Evolutionary conservation across 495 filamentous ascomycete genomes (phyloP), one percentile per base, ranked within the genome.

Genomic region (Neurospora sp.): DNA sequence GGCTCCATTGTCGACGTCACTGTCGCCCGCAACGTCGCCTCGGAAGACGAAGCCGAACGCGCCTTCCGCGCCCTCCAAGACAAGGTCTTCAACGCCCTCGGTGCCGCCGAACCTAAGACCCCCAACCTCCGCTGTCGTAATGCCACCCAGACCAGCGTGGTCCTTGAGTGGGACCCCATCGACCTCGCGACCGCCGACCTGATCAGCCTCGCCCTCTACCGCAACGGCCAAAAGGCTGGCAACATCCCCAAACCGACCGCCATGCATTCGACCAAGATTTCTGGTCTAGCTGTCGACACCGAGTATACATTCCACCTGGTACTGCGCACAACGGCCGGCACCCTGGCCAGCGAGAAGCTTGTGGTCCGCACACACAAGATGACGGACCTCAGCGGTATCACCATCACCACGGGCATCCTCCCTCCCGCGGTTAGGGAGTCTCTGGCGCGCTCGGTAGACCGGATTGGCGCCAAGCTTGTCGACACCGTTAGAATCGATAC

Each of bases 1-100:
- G 96, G 96, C 77, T 94, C 91, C 79, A 98, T 98, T 78, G 96
- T 99, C 81, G 96, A 99, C 81, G 98, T 99, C 82, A 95, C 93
- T 73, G 96, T 98, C 79, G 85, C 93, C 71, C 94, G 95, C 80
- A 99, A 99, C 83, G 84, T 89, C 72, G 80, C 83, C 70, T 92
- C 94, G 44, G 96, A 99, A 85, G 75, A 86, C 71, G 86, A 88
- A 74, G 89, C 93, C 71, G 88, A 92, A 74, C 84, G 88, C 70
- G 84, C 88, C 44, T 99, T 99, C 87, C 83, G 90, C 70, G 80
- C 88, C 20, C 93, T 99, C 42, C 96, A 99, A 85, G 89, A 93
- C 79, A 88, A 90, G 73, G 97, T 99, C 84, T 91, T 91, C 80
- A 85, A 86, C 72, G 91, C 93, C 75, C 98, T 98, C 81, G 96